Conservation (phyloP, 306 rosid genomes). For the Acacia melanoxylon region DNA sequence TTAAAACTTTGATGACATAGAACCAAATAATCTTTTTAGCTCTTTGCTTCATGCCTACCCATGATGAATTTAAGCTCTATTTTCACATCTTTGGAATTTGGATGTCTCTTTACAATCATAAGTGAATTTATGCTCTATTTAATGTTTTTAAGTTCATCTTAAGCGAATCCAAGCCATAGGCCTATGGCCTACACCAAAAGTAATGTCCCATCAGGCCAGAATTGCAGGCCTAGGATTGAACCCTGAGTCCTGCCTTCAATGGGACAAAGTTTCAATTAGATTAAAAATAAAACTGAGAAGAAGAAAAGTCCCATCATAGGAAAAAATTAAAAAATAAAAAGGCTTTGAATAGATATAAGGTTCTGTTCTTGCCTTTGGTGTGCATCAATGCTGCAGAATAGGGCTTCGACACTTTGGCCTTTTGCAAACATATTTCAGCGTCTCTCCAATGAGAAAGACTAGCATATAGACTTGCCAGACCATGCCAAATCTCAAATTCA, state of each 20-base stretch:
- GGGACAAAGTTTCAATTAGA: background rate
- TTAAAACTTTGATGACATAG: background rate
- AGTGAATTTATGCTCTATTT: background rate
- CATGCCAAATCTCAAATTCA: constrained; percentile 94
- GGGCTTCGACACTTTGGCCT: constrained; percentile 70
- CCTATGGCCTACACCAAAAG: background rate
- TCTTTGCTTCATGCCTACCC: background rate
- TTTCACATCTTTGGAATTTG: background rate
- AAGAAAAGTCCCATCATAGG: background rate
- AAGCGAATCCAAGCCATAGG: background rate
- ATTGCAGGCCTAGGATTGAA: constrained; percentile 13
- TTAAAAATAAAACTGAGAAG: background rate
- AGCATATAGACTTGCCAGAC: constrained; percentile 82
- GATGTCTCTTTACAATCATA: background rate
- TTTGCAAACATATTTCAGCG: constrained; percentile 88
- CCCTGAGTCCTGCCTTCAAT: background rate
- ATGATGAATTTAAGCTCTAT: background rate
- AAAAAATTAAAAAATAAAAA: background rate
- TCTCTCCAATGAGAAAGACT: constrained; percentile 94
- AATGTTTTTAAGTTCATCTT: background rate
- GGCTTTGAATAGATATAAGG: constrained; percentile 16
- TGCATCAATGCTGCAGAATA: constrained; percentile 66
- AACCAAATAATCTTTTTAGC: constrained; percentile 7
- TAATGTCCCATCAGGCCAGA: background rate
- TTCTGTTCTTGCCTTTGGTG: constrained; percentile 66